Conservation (phyloP, 208 protist genomes). For the Leishmania arabica region DNA sequence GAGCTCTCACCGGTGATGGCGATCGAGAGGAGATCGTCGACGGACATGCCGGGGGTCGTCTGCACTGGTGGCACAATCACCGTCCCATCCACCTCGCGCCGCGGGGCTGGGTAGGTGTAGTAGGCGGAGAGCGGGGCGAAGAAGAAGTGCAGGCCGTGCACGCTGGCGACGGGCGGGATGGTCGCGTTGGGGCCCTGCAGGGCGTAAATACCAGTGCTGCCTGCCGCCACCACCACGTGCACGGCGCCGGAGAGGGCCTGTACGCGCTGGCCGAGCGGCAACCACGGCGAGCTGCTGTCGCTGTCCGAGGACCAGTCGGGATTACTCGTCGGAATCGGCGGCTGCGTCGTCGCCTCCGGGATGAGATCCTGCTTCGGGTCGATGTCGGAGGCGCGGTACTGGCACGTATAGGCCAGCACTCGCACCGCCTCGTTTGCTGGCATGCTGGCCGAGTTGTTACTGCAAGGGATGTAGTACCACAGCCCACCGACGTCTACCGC, state of each 20-base stretch:
- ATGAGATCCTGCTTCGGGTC: slow-evolving; percentile 18
- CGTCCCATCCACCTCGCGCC: slow-evolving; percentile 9
- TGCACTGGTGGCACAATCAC: slow-evolving; percentile 2
- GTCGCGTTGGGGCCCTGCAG: slow-evolving; percentile 29
- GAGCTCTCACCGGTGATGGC: not conserved
- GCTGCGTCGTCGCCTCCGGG: slow-evolving; percentile 16
- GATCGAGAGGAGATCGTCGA: not conserved
- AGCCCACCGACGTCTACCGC: slow-evolving; percentile 36
- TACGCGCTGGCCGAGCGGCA: slow-evolving; percentile 40
- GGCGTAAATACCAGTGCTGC: slow-evolving; percentile 62
- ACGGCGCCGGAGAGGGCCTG: slow-evolving; percentile 46
- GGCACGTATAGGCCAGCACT: slow-evolving; percentile 47
- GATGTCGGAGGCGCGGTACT: slow-evolving; percentile 40
- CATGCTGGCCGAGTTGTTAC: slow-evolving; percentile 18
- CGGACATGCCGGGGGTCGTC: not conserved
- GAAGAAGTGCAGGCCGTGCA: slow-evolving; percentile 57
- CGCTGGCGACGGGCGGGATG: slow-evolving; percentile 10
- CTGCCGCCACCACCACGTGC: slow-evolving; percentile 66
- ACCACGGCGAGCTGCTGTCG: slow-evolving; percentile 10
- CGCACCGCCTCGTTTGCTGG: slow-evolving; percentile 19
- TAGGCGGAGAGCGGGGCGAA: slow-evolving; percentile 58
- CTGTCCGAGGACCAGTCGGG: slow-evolving; percentile 24
- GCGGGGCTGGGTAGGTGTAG: slow-evolving; percentile 26
- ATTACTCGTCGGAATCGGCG: slow-evolving; percentile 19
- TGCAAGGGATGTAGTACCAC: slow-evolving; percentile 62